Base-by-base conservation (phyloP, 2,329 filamentous ascomycete species). In the Neofusicoccum umdonicola region DNA sequence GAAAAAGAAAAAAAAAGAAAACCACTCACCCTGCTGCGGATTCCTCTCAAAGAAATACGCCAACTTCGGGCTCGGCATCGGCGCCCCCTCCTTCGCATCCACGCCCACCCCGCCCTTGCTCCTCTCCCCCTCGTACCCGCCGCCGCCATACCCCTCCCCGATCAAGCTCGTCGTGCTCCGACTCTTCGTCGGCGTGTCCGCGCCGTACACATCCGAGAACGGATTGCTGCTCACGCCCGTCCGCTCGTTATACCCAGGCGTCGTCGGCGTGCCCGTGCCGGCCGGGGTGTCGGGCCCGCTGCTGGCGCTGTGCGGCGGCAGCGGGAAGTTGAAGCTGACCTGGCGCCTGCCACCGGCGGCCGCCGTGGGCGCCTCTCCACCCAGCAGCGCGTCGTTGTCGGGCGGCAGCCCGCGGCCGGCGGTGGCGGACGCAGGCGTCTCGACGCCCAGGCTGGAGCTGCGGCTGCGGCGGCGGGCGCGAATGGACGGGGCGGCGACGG, bases 1-100 rank as follows among this genome's bases (percentile, higher is more conserved):
- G 7, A 8, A 44, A 3, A 12, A 12, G 22, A 17, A 34, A 17
- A 34, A 7, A 44, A 3, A 31, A 17, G 4, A 27, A 60, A 5
- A 31, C 4, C 27, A 31, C 56, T 60, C 41, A 60, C 56, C 56
- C 44, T 35, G 31, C n/a, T 60, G 56, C 42, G 31, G 56, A 22
- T 37, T 47, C 15, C 22, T 19, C 56, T 60, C 56, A 11, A 60
- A 60, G 56, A 60, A 60, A 60, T 60, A 60, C 31, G n/a, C 56
- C 56, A 60, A 19, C 41, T 47, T 47, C n/a, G 31, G 41, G 9
- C 42, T 47, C 27, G 27, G 27, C 42, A 35, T 15, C 3, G 19
- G 27, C 15, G 9, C 41, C 41, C 17, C 56, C 4, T 9, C 56
- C 15, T 5, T 31, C 50, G 37, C 42, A 17, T 60, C 56, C 1